Evolutionary conservation across 192 early-diverging fungal genomes (phyloP), one percentile per base, ranked within the genome.

Genomic region (Thamnidium elegans): DNA sequence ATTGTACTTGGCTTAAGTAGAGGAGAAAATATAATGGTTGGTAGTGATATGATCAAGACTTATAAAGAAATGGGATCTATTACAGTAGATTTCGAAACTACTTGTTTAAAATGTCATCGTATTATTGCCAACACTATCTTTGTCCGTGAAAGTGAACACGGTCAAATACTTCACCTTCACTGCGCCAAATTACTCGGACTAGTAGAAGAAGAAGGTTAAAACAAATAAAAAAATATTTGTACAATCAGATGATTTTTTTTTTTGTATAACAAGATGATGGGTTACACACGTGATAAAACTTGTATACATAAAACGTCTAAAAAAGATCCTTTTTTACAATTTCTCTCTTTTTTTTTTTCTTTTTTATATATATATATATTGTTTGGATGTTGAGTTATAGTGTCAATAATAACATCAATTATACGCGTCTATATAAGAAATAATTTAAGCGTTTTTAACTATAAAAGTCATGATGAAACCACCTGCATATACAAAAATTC

Each of bases 11-110:
- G 79, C 0, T 52, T 85, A 19, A 72, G 74, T 26, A 75, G 76
- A 15, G 83, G 80, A 30, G 79, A 85, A 55, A 85, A 85, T 43
- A 8, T 68, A 7, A 66, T 71, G 68, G 78, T 77, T 69, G 31
- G 70, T 32, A 65, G 67, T 51, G 76, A 78, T 31, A 52, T 82
- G 53, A 72, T 67, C 42, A 61, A 78, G 26, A 31, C 73, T 0
- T 76, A 78, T 34, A 50, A 82, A 32, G 62, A 63, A 3, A 68
- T 74, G 7, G 81, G 78, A 0, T 76, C 81, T 11, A 68, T 73
- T 23, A 53, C 74, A 21, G 68, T 82, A 26, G 73, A 74, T 3
- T 53, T 67, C 32, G 67, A 83, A 26, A 62, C 68, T 19, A 31
- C 64, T 1, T 83, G 81, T 46, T 45, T 67, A 59, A 73, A 68